Conservation (phyloP, 2,329 filamentous ascomycete genomes). For the Verticillium longisporum region DNA sequence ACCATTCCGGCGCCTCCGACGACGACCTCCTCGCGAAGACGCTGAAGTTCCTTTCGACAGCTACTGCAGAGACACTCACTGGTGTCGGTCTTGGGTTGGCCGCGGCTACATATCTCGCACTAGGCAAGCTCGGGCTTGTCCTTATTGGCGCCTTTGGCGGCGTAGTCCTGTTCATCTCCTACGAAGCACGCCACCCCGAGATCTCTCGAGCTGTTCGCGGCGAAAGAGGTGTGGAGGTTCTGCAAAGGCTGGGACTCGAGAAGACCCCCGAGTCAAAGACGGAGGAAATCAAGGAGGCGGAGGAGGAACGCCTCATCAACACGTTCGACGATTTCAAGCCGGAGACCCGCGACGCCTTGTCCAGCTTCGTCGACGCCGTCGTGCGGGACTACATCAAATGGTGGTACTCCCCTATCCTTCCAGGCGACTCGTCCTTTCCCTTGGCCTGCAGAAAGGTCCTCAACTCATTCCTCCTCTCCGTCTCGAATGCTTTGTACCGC, state of each 20-base stretch:
- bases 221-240: conserved; percentile 48
- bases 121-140: conserved; percentile 76
- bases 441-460: conserved; percentile 69
- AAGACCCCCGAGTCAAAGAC: conserved; percentile 22
- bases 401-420: conserved; percentile 74
- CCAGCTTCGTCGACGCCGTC: conserved; percentile 72
- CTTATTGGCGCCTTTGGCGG: conserved; percentile 80
- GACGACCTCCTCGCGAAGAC: conserved; percentile 37
- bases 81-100: conserved; percentile 69
- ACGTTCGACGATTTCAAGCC: conserved; percentile 76
- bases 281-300: conserved; percentile 30
- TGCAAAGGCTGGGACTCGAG: conserved; percentile 45
- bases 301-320: conserved; percentile 27
- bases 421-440: conserved; percentile 74
- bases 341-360: conserved; percentile 74
- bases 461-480: conserved; percentile 71
- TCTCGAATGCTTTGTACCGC: conserved; percentile 74
- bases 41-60: conserved; percentile 68
- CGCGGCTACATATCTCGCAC: conserved; percentile 70
- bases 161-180: conserved; percentile 72
- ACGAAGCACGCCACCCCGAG: conserved; percentile 61
- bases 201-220: conserved; percentile 42
- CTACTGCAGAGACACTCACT: conserved; percentile 70
- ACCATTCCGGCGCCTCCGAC: conserved; percentile 15
- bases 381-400: conserved; percentile 88